Evolutionary conservation across 1,284 basidiomycete genomes (phyloP).

Genomic region (Leucoagaricus sp.): DNA sequence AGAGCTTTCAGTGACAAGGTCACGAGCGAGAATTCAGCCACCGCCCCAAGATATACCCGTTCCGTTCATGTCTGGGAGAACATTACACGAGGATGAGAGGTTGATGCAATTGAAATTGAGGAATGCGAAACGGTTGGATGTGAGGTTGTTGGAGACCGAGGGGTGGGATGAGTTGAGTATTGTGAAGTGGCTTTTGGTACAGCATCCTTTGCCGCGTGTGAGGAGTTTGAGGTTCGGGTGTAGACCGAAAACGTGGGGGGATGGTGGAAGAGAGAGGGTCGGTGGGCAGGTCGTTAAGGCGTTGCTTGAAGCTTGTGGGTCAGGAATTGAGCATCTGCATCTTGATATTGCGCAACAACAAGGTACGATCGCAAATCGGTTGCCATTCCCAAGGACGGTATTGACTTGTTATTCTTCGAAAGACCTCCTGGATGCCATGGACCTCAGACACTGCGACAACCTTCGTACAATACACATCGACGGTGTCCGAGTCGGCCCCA

Average conservation of each 20-base stretch:
- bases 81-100: neutral
- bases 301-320: conserved; percentile 20
- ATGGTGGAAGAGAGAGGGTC: conserved; percentile 11
- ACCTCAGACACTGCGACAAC: conserved; percentile 19
- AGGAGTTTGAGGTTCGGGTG: conserved; percentile 21
- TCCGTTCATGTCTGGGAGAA: too few relatives aligned
- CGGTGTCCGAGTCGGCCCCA: conserved; percentile 18
- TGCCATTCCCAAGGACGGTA: too few relatives aligned
- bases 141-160: conserved; percentile 25
- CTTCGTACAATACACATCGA: conserved; percentile 24
- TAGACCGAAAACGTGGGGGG: neutral
- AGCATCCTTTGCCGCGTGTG: conserved; percentile 22
- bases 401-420: neutral
- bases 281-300: conserved; percentile 7
- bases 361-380: too few relatives aligned
- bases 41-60: too few relatives aligned
- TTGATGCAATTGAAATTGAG: conserved; percentile 7
- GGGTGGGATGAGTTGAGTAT: conserved; percentile 19
- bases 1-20: conserved; percentile 22
- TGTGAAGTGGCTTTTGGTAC: conserved; percentile 26
- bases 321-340: conserved; percentile 21
- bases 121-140: conserved; percentile 16
- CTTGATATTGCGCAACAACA: conserved; percentile 18
- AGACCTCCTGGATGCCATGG: conserved; percentile 11
- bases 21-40: conserved; percentile 14